These are phyloP conservation scores for Neolentinus lepideus DNA, from an alignment of 1,284 basidiomycete genomes.

Conservation along the genomic window DNA sequence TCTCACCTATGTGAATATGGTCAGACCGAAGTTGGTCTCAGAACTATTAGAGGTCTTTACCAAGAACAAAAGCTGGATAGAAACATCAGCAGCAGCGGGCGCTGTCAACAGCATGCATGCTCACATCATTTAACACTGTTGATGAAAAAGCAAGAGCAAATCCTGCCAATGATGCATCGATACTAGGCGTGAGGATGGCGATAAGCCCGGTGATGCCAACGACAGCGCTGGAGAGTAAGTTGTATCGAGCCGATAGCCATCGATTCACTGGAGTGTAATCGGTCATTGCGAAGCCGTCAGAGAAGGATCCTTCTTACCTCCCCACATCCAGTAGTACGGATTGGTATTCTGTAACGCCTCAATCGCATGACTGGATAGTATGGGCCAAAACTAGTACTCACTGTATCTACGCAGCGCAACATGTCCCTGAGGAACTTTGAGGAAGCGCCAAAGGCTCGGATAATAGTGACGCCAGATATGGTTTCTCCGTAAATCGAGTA, in stretches of 20 bases:
- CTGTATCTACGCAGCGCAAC: conserved; percentile 79
- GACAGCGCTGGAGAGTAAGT: conserved; percentile 68
- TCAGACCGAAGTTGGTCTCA: conserved; percentile 2
- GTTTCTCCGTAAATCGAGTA: conserved; percentile 92
- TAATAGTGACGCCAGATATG: conserved; percentile 80
- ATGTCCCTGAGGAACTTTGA: conserved; percentile 85
- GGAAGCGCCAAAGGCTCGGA: conserved; percentile 84
- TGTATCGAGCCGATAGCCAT: conserved; percentile 80
- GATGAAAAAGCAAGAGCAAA: conserved; percentile 82
- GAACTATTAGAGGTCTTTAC: conserved; percentile 13
- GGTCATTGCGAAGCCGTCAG: conserved; percentile 6
- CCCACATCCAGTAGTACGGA: conserved; percentile 87
- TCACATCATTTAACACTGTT: conserved; percentile 67
- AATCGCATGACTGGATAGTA: conserved; percentile 3
- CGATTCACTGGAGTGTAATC: conserved; percentile 51
- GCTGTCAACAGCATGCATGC: conserved; percentile 18
- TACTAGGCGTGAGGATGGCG: conserved; percentile 60
- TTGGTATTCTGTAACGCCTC: conserved; percentile 52
- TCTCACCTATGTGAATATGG: conserved; percentile 31
- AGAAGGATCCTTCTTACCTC: conserved; percentile 37
- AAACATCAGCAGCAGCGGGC: conserved; percentile 17
- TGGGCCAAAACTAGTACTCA: conserved; percentile 25
- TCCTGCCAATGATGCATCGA: conserved; percentile 75
- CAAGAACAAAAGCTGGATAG: conserved; percentile 43
- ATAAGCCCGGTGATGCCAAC: conserved; percentile 68